These are phyloP conservation scores for Penstemon barbatus DNA, from an alignment of 257 asterid genomes.

Conservation along the genomic window DNA sequence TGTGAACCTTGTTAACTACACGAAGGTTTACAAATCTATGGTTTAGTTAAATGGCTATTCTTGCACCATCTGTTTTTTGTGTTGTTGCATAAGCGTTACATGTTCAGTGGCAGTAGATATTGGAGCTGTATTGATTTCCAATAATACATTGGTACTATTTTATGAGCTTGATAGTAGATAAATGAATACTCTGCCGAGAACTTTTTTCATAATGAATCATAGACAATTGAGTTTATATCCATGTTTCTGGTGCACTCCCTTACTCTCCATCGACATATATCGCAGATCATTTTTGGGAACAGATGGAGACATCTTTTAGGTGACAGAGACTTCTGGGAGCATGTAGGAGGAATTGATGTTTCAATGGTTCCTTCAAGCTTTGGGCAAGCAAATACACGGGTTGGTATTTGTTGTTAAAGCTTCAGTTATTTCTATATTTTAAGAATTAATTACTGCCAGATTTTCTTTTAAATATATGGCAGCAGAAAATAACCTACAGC, in stretches of 20 bases:
- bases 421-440: constrained; percentile 22
- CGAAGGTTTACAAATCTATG: constrained; percentile 14
- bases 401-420: constrained; percentile 32
- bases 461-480: constrained; percentile 13
- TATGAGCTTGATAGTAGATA: not conserved
- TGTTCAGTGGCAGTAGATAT: constrained; percentile 11
- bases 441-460: constrained; percentile 15
- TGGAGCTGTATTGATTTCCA: constrained; percentile 4
- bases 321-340: constrained; percentile 95
- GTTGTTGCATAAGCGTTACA: not conserved
- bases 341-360: constrained; percentile 92
- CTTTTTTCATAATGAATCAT: not conserved
- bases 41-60: constrained; percentile 1
- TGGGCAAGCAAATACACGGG: constrained; percentile 97
- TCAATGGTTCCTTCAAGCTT: constrained; percentile 85
- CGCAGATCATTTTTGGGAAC: constrained; percentile 84
- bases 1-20: constrained; percentile 5
- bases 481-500: constrained; percentile 10
- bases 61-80: constrained; percentile 13
- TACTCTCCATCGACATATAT: constrained; percentile 23
- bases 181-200: not conserved
- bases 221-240: constrained; percentile 2
- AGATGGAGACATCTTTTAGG: constrained; percentile 94
- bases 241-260: constrained; percentile 15
- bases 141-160: constrained; percentile 8